Conservation (phyloP, 2,329 filamentous ascomycete species). For the Penicillium sp. region DNA sequence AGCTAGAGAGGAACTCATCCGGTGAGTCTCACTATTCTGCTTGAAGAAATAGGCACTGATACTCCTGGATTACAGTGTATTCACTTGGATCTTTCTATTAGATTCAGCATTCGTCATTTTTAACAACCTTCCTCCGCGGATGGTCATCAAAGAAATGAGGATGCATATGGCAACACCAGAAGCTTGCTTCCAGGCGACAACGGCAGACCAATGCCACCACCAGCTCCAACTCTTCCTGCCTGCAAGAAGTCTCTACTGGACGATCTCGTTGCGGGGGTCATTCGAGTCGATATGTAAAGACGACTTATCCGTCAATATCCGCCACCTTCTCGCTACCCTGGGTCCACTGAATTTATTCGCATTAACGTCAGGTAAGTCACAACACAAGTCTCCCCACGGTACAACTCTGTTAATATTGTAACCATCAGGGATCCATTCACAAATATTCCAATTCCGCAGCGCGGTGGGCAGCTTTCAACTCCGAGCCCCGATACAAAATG, state of each 20-base stretch:
- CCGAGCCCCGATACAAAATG: constrained; percentile 30
- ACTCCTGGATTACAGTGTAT: constrained; percentile 6
- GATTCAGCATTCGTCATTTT: constrained; percentile 43
- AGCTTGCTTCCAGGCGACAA: constrained; percentile 37
- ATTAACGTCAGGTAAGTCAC: constrained; percentile 22
- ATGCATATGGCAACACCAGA: constrained; percentile 36
- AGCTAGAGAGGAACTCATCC: constrained; percentile 34
- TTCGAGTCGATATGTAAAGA: constrained; percentile 20
- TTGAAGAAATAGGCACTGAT: background rate
- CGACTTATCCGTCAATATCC: constrained; percentile 5
- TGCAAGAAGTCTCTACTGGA: constrained; percentile 15
- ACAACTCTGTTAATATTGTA: background rate
- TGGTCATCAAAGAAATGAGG: constrained; percentile 41
- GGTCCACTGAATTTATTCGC: constrained; percentile 26
- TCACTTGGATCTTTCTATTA: constrained; percentile 37
- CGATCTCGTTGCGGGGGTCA: constrained; percentile 16
- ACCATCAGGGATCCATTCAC: constrained; percentile 18
- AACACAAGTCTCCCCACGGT: background rate
- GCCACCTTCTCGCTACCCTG: constrained; percentile 13
- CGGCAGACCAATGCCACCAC: constrained; percentile 29
- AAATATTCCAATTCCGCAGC: constrained; percentile 39
- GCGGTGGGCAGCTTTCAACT: constrained; percentile 26
- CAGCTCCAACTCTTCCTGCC: constrained; percentile 16
- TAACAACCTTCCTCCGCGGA: constrained; percentile 41
- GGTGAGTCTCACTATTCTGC: constrained; percentile 9